Base-by-base conservation (phyloP, 2,329 filamentous ascomycete genomes). In the Diaporthe ampelina region DNA sequence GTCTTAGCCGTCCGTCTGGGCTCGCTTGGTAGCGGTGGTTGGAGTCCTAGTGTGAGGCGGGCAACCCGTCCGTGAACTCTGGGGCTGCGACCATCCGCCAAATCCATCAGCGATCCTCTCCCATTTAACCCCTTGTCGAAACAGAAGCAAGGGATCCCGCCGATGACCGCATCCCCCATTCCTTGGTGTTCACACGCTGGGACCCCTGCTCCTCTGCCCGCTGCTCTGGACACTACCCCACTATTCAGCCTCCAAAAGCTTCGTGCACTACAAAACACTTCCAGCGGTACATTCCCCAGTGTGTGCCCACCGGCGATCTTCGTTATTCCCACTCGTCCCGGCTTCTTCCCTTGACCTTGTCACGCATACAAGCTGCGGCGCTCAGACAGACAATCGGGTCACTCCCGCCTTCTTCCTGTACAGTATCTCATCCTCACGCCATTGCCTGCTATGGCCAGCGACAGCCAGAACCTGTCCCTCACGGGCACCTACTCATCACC, bases 401-500 rank as follows among this genome's bases (percentile, higher is more conserved):
- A 45, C 17, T 32, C 54, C 54, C 17, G 7, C 32, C 37, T 57
- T n/a, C 9, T 13, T 40, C 21, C 2, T 21, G n/a, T n/a, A 48
- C 19, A 48, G 17, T 72, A 70, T 67, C 72, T 69, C 68, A 75
- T 48, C 73, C 78, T 73, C 67, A 77, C 77, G 76, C 71, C 75
- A 58, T 24, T 59, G 54, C 35, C 61, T 32, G 72, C 67, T 48
- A 73, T 76, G 68, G 63, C 67, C 74, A 26, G 35, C 54, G 59
- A 76, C 74, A 70, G 75, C 75, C 29, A 54, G 63, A 58, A 69
- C 50, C 15, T 73, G 48, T 73, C 75, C n/a, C 84, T 91, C 74
- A 83, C 83, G 50, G 89, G 88, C 67, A 84, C 84, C 63, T 93
- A 93, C 84, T 81, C 81, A n/a, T 90, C 89, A 19, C 83, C 88